Percentiles rank a stretch among this genome's conserved stretches.
Conservation (phyloP, 1,139 yeast species). For the Lodderomyces jiufengensis region DNA sequence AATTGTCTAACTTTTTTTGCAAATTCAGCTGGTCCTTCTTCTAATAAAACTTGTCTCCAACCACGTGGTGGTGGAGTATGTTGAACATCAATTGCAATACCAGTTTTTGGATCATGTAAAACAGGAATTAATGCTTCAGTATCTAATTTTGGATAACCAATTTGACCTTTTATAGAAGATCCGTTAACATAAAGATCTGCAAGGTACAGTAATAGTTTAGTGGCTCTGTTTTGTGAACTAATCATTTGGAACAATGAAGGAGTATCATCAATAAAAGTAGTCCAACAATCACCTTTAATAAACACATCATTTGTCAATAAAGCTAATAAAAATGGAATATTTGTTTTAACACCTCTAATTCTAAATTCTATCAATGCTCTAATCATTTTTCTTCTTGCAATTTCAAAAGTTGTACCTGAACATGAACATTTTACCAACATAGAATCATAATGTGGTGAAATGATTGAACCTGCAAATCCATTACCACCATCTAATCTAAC, state of each 20-base stretch:
- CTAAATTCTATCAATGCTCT: conserved; percentile 95
- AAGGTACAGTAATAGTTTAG: conserved; percentile 80
- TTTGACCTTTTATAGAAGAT: conserved; percentile 90
- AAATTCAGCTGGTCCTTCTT: conserved; percentile 83
- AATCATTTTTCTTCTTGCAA: conserved; percentile 95
- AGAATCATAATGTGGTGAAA: conserved; percentile 96
- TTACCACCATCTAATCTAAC: conserved; percentile 99
- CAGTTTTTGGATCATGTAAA: conserved; percentile 57
- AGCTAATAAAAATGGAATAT: conserved; percentile 94
- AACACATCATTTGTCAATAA: conserved; percentile 89
- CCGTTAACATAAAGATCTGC: conserved; percentile 96
- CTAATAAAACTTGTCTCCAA: conserved; percentile 85
- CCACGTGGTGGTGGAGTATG: conserved; percentile 62
- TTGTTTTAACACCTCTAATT: conserved; percentile 98
- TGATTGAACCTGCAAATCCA: conserved; percentile 97
- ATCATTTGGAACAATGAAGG: conserved; percentile 95
- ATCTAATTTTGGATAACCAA: conserved; percentile 80
- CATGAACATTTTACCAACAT: conserved; percentile 98
- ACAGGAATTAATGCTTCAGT: conserved; percentile 74
- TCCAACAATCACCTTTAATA: conserved; percentile 89
- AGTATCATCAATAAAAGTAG: conserved; percentile 97
- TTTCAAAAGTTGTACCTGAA: conserved; percentile 94
- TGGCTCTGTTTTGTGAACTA: conserved; percentile 94
- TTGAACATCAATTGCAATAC: conserved; percentile 55
- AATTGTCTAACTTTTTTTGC: conserved; percentile 82